phyloP scores from a whole-genome alignment of 2,329 filamentous ascomycete species.

The Basipetospora chlamydospora region DNA sequence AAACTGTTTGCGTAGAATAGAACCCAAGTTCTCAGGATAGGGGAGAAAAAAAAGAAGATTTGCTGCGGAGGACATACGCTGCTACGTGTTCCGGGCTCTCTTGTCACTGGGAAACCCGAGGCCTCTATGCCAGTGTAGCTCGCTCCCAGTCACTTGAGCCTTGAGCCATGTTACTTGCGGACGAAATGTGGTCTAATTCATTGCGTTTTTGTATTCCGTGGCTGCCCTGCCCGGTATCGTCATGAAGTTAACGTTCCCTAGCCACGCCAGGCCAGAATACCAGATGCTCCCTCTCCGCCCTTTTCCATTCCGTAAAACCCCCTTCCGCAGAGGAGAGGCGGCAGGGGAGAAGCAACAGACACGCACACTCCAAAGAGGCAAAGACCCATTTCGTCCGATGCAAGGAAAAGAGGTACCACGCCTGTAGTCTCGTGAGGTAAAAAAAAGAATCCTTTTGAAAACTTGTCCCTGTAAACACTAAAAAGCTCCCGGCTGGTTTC shows the following conservation, averaged over 20 bases:
- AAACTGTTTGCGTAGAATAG: no score
- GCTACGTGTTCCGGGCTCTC: no score
- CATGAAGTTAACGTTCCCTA: constrained; percentile 2
- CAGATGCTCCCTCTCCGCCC: background rate
- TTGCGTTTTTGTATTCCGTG: constrained; percentile 6
- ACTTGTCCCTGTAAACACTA: constrained; percentile 7
- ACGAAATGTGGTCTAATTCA: constrained; percentile 2
- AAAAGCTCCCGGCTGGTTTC: constrained; percentile 4
- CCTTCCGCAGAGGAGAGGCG: no score
- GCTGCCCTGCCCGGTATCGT: constrained; percentile 3
- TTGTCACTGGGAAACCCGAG: no score
- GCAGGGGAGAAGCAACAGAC: background rate
- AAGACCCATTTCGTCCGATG: background rate
- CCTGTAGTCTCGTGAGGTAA: constrained; percentile 1
- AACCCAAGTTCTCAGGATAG: no score
- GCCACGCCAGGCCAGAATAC: background rate
- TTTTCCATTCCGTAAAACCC: no score
- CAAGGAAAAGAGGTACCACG: background rate
- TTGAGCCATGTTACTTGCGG: no score
- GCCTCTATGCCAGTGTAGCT: no score
- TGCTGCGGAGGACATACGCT: no score
- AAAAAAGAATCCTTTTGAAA: constrained; percentile 3
- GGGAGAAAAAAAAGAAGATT: no score
- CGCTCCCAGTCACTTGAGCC: no score
- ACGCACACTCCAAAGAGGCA: background rate